phyloP scores from a whole-genome alignment of 257 asterid genomes.

The Nicotiana noctiflora region DNA sequence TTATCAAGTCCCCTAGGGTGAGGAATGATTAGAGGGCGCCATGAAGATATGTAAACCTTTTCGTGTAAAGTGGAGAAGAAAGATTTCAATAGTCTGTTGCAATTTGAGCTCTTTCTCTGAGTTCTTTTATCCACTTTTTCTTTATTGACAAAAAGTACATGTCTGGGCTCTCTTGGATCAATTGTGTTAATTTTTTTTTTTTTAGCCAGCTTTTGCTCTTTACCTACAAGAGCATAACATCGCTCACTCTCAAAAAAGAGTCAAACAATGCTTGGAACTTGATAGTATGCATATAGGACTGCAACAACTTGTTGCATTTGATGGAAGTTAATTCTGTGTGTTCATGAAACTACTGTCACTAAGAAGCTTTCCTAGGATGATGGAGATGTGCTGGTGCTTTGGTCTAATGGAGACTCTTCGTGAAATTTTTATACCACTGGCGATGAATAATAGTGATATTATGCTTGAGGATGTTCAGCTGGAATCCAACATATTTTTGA shows the following conservation, averaged over 20 bases:
- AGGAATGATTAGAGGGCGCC: neutral
- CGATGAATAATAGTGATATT: neutral
- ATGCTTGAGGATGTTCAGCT: neutral
- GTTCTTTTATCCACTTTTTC: neutral
- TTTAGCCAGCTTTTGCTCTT: neutral
- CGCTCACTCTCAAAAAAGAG: neutral
- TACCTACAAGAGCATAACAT: neutral
- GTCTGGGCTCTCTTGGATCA: neutral
- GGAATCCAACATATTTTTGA: neutral
- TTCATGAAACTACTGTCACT: neutral
- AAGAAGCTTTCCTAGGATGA: neutral
- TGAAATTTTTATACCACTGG: neutral
- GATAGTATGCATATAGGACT: neutral
- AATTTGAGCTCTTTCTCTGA: neutral
- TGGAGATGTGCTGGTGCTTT: slow-evolving; percentile 5
- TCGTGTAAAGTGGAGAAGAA: neutral
- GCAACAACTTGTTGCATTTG: neutral
- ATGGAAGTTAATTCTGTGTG: neutral
- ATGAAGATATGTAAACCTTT: neutral
- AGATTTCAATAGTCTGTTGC: neutral
- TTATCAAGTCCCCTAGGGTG: neutral
- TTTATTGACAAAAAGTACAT: neutral
- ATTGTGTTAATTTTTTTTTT: neutral
- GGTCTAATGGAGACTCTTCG: neutral
- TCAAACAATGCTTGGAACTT: neutral